Base-by-base conservation (phyloP, 2,329 filamentous ascomycete species). In the Alternaria gansuensis region DNA sequence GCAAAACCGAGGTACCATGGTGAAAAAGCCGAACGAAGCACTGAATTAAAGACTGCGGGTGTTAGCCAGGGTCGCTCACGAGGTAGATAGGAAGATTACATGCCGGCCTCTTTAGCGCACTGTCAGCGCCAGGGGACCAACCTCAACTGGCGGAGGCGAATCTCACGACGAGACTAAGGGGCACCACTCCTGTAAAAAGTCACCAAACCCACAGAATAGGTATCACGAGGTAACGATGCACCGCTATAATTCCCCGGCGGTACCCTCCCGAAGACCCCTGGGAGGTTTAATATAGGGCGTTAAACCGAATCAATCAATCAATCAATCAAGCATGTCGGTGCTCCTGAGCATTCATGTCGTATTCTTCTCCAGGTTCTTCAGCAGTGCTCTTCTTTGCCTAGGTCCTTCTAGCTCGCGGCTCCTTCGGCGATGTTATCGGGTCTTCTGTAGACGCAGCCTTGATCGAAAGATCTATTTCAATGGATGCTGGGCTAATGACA, bases 11-110 rank as follows among this genome's bases (percentile, higher is more conserved):
- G 13, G 11, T 33, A 10, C 43, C 43, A 46, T 1, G 43, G 43
- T 31, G n/a, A 1, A 23, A 46, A 21, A 6, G 43, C n/a, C 8
- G 28, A 28, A 21, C n/a, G 28, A 31, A 28, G 43, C 21, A 2
- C 10, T 46, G 43, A 28, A 23, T 14, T 21, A n/a, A 46, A 46
- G 4, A 46, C 43, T 46, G 11, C n/a, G 43, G 13, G 4, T 11
- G n/a, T 46, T 21, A 46, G 43, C 26, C 13, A n/a, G 17, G 10
- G 5, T 23, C 10, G 9, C 26, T 1, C 2, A 46, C 21, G 26
- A 6, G 9, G 23, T 31, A 1, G 28, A 33, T 1, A 13, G 13
- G 14, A 0, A 2, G 2, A 10, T 4, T 1, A 29, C 26, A 1
- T 31, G 29, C 41, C n/a, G 5, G 41, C 29, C 41, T 14, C 26